These are phyloP conservation scores for Nemania abortiva DNA, from an alignment of 2,329 filamentous ascomycete species.

Conservation along the genomic window DNA sequence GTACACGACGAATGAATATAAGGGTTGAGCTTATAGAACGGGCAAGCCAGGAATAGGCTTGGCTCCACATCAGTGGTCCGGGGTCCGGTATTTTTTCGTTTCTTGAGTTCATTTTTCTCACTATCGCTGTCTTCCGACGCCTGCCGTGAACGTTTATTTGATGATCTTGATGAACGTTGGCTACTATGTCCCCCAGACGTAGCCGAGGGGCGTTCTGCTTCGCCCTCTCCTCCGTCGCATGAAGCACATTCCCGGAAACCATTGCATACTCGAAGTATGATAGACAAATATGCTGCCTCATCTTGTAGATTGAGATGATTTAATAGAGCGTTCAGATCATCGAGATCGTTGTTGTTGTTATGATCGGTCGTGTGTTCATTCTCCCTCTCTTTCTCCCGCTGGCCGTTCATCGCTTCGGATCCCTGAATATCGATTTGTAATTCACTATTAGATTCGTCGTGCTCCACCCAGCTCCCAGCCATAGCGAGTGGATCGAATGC, in stretches of 20 bases:
- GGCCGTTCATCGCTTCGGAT: neutral
- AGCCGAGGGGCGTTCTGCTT: neutral
- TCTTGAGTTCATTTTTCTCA: neutral
- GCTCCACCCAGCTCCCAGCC: no score
- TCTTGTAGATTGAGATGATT: neutral
- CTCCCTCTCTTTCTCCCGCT: neutral
- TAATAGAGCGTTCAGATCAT: neutral
- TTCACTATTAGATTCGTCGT: no score
- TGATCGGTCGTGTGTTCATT: neutral
- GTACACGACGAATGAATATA: conserved; percentile 8
- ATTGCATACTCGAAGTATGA: conserved; percentile 4
- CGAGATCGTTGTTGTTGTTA: neutral
- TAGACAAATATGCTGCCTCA: neutral
- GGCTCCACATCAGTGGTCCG: neutral
- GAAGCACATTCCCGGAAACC: neutral
- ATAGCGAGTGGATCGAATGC: no score
- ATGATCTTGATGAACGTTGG: neutral
- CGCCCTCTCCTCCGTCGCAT: conserved; percentile 1
- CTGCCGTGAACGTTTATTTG: conserved; percentile 1
- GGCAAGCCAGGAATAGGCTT: conserved; percentile 5
- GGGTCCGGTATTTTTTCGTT: neutral
- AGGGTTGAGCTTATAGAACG: conserved; percentile 14
- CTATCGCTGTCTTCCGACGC: neutral
- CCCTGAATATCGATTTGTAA: neutral
- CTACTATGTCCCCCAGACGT: neutral